Base-by-base conservation (phyloP, 805 yeast genomes). In the Brettanomyces bruxellensis region DNA sequence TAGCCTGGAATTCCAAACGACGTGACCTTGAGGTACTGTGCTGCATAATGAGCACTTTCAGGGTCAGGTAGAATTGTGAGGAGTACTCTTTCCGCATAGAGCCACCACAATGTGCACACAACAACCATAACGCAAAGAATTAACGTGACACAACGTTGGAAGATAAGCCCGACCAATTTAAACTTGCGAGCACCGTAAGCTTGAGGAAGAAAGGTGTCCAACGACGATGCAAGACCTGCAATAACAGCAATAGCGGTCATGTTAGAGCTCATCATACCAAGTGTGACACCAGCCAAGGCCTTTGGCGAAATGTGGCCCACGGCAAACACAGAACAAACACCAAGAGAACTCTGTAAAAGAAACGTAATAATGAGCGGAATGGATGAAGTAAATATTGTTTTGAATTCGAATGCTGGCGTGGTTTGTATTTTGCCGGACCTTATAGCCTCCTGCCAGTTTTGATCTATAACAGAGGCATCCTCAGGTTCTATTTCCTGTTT, bases 171-270 rank as follows among this genome's bases (percentile, higher is more conserved):
- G 22, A 85, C 91, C 48, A 73, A 56, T 51, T 73, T 75, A 58
- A 68, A 75, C 53, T 83, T 83, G 44, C 73, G 72, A 28, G 86
- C 76, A 22, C 93, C 91, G 57, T 70, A 83, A 1, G 90, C 83
- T 61, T 85, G 91, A 2, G 90, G 84, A 59, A 90, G 78, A 34
- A 85, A 69, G 0, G 91, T 85, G 56, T 84, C 91, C 45, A 85
- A 69, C 47, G 88, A 79, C 0, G 93, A 83, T n/a, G 88, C 79
- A 3, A 83, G 73, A 11, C 91, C 93, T 54, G 83, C 85, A 52
- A 85, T 80, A 9, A 83, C 73, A 35, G 88, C 85, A 50, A 83
- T 76, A 1, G 87, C 90, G 3, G 84, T 73, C 45, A 85, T 83
- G 57, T 83, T 84, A 6, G 87, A 85, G 4, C 89, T 81, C 88